Percentiles rank a stretch among this genome's conserved stretches.
These are phyloP conservation scores for Penicillium dipodomyicola DNA, from an alignment of 495 filamentous ascomycete genomes.

Conservation along the genomic window DNA sequence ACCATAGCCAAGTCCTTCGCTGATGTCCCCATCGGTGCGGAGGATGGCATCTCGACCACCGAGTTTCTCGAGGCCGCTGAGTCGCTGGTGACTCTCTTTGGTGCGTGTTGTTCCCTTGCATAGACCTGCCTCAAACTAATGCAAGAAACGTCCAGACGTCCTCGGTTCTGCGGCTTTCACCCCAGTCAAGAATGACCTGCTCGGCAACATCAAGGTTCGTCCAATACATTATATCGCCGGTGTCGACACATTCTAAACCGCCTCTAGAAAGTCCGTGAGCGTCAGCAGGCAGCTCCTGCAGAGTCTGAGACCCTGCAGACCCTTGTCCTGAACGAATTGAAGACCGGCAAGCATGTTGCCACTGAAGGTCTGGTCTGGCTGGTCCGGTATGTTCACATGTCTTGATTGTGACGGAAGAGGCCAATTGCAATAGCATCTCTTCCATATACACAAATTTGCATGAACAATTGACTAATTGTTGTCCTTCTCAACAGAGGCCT, in stretches of 20 bases:
- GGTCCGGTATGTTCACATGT: constrained; percentile 60
- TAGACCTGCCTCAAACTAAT: constrained; percentile 8
- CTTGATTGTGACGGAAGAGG: constrained; percentile 5
- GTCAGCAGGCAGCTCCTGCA: constrained; percentile 70
- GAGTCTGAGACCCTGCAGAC: constrained; percentile 79
- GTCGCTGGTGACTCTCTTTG: constrained; percentile 80
- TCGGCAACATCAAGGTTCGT: constrained; percentile 85
- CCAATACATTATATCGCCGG: constrained; percentile 9
- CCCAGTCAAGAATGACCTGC: constrained; percentile 85
- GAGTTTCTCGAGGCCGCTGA: constrained; percentile 93
- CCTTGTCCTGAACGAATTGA: constrained; percentile 81
- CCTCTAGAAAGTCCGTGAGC: constrained; percentile 81
- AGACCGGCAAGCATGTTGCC: constrained; percentile 78
- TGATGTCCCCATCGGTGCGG: constrained; percentile 70
- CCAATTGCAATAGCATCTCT: not conserved
- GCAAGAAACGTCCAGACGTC: constrained; percentile 54
- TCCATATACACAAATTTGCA: not conserved
- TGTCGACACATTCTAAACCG: constrained; percentile 15
- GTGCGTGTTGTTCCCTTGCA: constrained; percentile 46
- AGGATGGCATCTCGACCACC: constrained; percentile 71
- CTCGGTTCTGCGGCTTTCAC: constrained; percentile 79
- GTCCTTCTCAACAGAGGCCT: constrained; percentile 63
- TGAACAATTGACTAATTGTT: constrained; percentile 6
- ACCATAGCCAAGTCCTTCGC: constrained; percentile 78
- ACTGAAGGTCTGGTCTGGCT: constrained; percentile 92